Base-by-base conservation (phyloP, 2,329 filamentous ascomycete genomes). In the Cephalotrichum gorgonifer region DNA sequence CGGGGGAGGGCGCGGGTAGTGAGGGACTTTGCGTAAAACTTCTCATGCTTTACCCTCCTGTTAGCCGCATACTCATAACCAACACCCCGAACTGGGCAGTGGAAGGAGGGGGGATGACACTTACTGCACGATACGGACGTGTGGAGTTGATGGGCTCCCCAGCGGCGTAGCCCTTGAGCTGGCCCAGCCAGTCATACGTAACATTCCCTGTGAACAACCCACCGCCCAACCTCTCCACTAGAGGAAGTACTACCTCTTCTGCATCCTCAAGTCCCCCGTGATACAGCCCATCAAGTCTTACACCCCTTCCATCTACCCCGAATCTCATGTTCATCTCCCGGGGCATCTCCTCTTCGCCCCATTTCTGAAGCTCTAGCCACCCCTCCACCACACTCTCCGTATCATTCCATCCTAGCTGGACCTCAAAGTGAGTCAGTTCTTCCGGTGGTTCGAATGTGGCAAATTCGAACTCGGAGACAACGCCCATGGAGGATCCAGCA, bases 401-500 rank as follows among this genome's bases (percentile, higher is more conserved):
- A 14, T 48, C 43, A 2, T 42, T 43, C 52, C 49, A 55, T 11
- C 44, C 30, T 2, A 54, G 48, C 11, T 33, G 53, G 25, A 56
- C 54, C 30, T 57, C 50, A 53, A 60, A 64, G 20, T 53, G 50
- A 1, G 62, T 63, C n/a, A 64, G 55, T 30, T 56, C 51, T 6
- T 58, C 44, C 2, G 67, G 66, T 0, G 62, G 65, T 5, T 57
- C 53, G 39, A 68, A 68, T 2, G 68, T 71, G 47, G 63, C 58
- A 54, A 70, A 64, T 50, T 62, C 59, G 54, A 68, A 67, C 35
- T 60, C 60, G 6, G 61, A 57, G 17, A 69, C 64, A 47, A 72
- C 62, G 25, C 66, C 69, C 50, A 70, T 70, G 11, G 64, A 69
- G 12, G 65, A 64, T 4, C 81, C 79, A 0, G 79, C 78, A 3